phyloP scores from a whole-genome alignment of 164 flowering plant species.

The Kalanchoe fedtschenkoi region DNA sequence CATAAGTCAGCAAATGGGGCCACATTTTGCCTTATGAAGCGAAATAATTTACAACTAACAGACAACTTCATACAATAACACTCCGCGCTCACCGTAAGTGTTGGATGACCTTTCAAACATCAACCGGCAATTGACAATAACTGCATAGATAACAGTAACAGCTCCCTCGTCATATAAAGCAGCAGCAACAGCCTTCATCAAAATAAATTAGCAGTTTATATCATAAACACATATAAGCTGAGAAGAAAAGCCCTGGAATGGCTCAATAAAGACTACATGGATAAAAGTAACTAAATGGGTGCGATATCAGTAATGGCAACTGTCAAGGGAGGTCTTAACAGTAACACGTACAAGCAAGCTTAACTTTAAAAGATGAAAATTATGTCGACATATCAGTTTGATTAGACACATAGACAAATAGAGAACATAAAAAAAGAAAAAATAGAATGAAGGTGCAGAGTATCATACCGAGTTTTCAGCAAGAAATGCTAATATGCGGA shows the following conservation, averaged over 20 bases:
- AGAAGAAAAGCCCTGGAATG: neutral
- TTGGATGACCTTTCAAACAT: constrained; percentile 94
- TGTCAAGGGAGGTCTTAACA: too few species aligned
- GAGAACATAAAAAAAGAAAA: neutral
- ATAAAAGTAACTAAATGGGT: neutral
- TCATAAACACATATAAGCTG: neutral
- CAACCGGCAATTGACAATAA: constrained; percentile 63
- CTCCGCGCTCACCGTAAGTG: constrained; percentile 92
- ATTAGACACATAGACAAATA: too few species aligned
- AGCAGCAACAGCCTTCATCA: constrained; percentile 67
- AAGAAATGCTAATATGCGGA: constrained; percentile 81
- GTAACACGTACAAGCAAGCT: neutral
- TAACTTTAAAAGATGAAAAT: neutral
- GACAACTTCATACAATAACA: constrained; percentile 11
- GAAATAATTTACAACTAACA: neutral
- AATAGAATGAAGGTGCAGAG: neutral
- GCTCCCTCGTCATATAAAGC: constrained; percentile 91
- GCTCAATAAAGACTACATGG: neutral
- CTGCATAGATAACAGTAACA: constrained; percentile 52
- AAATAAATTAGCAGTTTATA: neutral
- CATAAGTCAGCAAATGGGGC: neutral
- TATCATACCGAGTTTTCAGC: constrained; percentile 79
- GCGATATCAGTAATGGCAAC: too few species aligned
- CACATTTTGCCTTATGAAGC: neutral
- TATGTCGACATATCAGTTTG: neutral